phyloP scores from a whole-genome alignment of 306 rosid species.

The Phaseolus lunatus region DNA sequence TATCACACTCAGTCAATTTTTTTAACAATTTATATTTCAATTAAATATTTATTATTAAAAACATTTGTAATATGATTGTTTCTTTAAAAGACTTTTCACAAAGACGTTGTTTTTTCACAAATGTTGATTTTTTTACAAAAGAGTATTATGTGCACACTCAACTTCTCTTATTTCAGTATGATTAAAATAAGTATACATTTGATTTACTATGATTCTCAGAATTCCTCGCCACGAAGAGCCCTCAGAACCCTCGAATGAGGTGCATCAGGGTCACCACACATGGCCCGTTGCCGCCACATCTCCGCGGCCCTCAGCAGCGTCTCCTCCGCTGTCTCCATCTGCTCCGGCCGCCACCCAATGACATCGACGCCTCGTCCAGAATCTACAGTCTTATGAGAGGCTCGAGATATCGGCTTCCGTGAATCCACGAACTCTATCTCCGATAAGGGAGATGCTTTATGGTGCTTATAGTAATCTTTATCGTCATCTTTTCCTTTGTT shows the following conservation, averaged over 20 bases:
- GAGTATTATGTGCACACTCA: too few species aligned
- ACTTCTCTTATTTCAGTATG: too few species aligned
- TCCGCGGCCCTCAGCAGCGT: conserved; percentile 66
- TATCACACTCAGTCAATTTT: too few species aligned
- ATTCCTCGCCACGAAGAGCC: conserved; percentile 65
- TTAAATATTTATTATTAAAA: too few species aligned
- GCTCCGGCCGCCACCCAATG: conserved; percentile 80
- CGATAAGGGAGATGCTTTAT: conserved; percentile 82
- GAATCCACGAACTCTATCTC: conserved; percentile 71
- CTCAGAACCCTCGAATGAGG: conserved; percentile 79
- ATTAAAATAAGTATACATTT: too few species aligned
- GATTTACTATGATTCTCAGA: too few species aligned
- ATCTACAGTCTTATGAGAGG: conserved; percentile 51
- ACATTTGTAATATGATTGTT: too few species aligned
- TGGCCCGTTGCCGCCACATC: conserved; percentile 68
- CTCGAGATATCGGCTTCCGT: conserved; percentile 62
- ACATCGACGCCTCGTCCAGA: conserved; percentile 45
- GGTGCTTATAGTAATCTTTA: conserved; percentile 58
- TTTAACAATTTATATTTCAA: too few species aligned
- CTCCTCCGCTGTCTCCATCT: conserved; percentile 83
- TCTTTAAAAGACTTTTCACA: too few species aligned
- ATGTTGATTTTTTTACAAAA: too few species aligned
- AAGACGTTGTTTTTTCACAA: too few species aligned
- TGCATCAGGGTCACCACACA: conserved; percentile 74
- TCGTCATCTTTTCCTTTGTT: conserved; percentile 40